A percentile compares a stretch with the other conserved stretches of the same genome.
Conservation (phyloP, 805 yeast genomes). For the Maudiozyma serrabonitensis region DNA sequence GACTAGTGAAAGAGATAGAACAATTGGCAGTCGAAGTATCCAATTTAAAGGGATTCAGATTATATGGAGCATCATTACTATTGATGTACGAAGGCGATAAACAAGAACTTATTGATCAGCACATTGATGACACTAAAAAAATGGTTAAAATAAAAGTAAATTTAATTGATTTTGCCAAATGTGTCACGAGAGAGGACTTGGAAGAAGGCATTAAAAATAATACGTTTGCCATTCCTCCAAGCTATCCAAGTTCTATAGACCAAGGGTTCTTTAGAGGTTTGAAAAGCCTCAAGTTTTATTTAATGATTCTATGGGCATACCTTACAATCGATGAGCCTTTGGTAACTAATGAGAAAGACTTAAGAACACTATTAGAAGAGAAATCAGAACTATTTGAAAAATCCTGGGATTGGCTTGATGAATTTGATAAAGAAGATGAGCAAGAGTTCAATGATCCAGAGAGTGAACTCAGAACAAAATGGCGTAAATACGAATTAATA, state of each 20-base stretch:
- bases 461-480: constrained; percentile 25
- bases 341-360: constrained; percentile 16
- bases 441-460: constrained; percentile 23
- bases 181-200: constrained; percentile 58
- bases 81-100: constrained; percentile 74
- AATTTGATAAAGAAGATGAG: constrained; percentile 30
- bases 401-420: constrained; percentile 33
- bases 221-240: constrained; percentile 59
- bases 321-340: constrained; percentile 37
- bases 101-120: neutral
- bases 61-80: constrained; percentile 84
- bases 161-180: constrained; percentile 92
- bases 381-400: constrained; percentile 13
- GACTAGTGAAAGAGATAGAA: constrained; percentile 47
- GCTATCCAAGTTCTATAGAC: constrained; percentile 53
- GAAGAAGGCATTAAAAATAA: constrained; percentile 23
- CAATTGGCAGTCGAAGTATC: constrained; percentile 48
- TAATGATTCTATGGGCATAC: constrained; percentile 47
- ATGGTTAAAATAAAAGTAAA: constrained; percentile 39
- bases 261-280: constrained; percentile 80
- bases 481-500: constrained; percentile 29
- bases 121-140: constrained; percentile 8
- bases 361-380: constrained; percentile 13
- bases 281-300: constrained; percentile 57
- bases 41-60: constrained; percentile 61